Base-by-base conservation (phyloP, 306 rosid genomes). In the Prunus mira region DNA sequence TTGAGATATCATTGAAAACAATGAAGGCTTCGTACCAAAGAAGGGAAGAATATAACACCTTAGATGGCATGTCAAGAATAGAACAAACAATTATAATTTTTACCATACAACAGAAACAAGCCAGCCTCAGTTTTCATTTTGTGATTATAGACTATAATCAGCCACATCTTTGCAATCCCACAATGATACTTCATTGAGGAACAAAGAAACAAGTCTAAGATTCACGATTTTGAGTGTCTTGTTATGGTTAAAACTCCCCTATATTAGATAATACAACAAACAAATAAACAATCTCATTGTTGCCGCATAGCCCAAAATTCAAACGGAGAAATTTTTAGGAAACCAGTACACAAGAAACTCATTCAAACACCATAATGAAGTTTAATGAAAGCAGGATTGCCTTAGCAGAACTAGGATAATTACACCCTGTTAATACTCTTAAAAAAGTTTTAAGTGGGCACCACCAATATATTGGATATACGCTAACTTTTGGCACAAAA, bases 401-500 rank as follows among this genome's bases (percentile, higher is more conserved):
- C 56, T 25, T 1, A 54, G 49, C 38, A 57, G 5, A 18, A 68
- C 6, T 46, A 57, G 13, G 28, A 22, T 27, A 69, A 41, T 17
- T 49, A 14, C 47, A 61, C 62, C 54, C 65, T 38, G 43, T 38
- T 38, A 38, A 38, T 38, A 6, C 43, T 38, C 43, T 38, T 38
- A 0, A 38, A 38, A 38, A 38, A 38, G 9, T 34, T 34, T 34
- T 34, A 34, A 34, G 41, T 38, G 43, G 43, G 2, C 43, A 38
- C 43, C 2, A 38, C 43, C 9, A 38, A n/a, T 11, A 55, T 38
- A 55, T 41, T 19, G 12, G 27, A 69, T 61, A 2, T 27, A 34
- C 22, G 20, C 55, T 17, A 74, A 66, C 63, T 22, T 65, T 65
- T 22, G 58, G 63, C 49, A 72, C 71, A 58, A 27, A 58, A 51